Evolutionary conservation across 345 rosid species (phyloP), one percentile per base, ranked within the genome.

Genomic region (Lepidium africanum): DNA sequence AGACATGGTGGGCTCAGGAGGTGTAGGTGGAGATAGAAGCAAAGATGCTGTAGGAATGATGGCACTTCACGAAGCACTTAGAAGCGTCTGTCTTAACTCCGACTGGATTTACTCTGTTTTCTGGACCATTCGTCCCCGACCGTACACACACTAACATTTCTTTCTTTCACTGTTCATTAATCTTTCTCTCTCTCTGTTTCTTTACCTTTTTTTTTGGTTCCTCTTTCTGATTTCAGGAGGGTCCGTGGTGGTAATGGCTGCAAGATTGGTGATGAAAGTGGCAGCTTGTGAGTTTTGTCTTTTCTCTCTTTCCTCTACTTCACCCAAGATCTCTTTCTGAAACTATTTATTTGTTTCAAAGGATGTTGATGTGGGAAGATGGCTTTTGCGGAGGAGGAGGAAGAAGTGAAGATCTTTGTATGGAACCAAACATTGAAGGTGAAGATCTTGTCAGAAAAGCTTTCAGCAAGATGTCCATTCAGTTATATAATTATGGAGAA

Each of bases 311-410:
- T 42, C 27, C 56, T 42, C 64, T 55, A 25, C 35, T 27, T 65
- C 27, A 25, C 27, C n/a, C n/a, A 49, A 65, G 72, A 73, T 73
- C 54, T 58, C 67, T 33, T 73, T 21, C 53, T 57, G 38, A 48
- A 37, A 54, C 64, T 23, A 0, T 35, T 57, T 64, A 10, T 35
- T 30, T 30, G 33, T 33, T 39, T 48, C 3, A 1, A 61, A 94
- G 99, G 96, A 94, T 94, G 99, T 78, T 94, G 90, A 94, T 94
- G 99, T 94, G 99, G 99, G 99, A 94, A 87, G 99, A 94, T 82
- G 99, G 97, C 30, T 94, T 74, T 74, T 94, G 99, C 65, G 85
- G 88, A 75, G 96, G 90, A 72, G 91, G 87, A 74, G 76, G 89
- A 76, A 81, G 75, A 43, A 84, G 86, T 65, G 95, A 94, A 58